A percentile compares a stretch with the other conserved stretches of the same genome.
Evolutionary conservation across 352 stramenopile genomes (phyloP).

Genomic region (Phytopythium chamaehyphon): DNA sequence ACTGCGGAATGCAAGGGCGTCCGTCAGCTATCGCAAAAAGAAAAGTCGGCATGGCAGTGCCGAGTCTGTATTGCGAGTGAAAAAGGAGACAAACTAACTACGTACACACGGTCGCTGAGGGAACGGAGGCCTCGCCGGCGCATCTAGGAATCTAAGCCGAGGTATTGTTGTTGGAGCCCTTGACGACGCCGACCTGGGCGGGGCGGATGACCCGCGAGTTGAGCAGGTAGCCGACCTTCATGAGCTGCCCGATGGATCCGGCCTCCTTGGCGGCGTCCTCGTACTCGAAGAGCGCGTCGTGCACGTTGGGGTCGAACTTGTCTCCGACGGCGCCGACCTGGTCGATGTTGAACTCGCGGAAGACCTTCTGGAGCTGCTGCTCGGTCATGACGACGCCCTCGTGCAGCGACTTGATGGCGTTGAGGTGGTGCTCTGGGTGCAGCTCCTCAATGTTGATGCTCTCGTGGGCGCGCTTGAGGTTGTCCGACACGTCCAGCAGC

Average conservation of each 20-base stretch:
- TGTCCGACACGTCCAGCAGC: conserved; percentile 97
- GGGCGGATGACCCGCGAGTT: conserved; percentile 95
- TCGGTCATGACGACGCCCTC: conserved; percentile 95
- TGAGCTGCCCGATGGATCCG: conserved; percentile 94
- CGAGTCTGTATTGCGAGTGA: background rate
- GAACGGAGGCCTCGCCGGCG: no score
- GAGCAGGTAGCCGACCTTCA: conserved; percentile 96
- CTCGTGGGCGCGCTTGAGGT: conserved; percentile 93
- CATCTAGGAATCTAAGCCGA: conserved; percentile 15
- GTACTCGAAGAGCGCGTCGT: conserved; percentile 98
- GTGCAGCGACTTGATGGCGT: conserved; percentile 70
- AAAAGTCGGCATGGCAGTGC: background rate
- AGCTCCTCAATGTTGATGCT: conserved; percentile 76
- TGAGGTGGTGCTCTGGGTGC: conserved; percentile 61
- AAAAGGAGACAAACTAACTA: background rate
- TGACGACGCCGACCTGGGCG: conserved; percentile 93
- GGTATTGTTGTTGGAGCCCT: conserved; percentile 28
- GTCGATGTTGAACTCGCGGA: conserved; percentile 88
- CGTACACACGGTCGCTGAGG: no score
- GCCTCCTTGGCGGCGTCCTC: conserved; percentile 84
- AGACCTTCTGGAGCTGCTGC: conserved; percentile 94
- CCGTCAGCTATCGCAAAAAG: background rate
- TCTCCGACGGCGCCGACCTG: conserved; percentile 93
- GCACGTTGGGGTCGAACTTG: conserved; percentile 97
- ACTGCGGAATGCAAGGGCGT: background rate